Evolutionary conservation across 192 early-diverging fungal species (phyloP).

Genomic region (Coemansia sp.): DNA sequence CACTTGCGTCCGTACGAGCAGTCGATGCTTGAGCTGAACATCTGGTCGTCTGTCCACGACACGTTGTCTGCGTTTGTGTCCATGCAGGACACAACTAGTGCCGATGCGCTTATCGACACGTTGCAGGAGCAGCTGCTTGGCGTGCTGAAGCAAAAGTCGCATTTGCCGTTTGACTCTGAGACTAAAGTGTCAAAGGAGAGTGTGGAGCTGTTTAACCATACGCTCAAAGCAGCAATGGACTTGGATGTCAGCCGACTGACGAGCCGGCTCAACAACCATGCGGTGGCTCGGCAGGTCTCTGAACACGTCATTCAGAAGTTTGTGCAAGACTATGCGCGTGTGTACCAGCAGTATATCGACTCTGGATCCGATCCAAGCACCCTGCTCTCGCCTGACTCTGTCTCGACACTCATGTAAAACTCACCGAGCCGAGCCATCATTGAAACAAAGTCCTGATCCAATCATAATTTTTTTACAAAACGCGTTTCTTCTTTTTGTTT

Average conservation of each 20-base stretch:
- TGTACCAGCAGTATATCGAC: slow-evolving; percentile 13
- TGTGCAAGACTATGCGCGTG: slow-evolving; percentile 21
- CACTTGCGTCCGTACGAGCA: slow-evolving; percentile 20
- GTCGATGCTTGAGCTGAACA: slow-evolving; percentile 35
- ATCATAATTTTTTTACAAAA: neutral
- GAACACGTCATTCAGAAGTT: slow-evolving; percentile 12
- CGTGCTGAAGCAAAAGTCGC: slow-evolving; percentile 21
- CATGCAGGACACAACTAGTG: slow-evolving; percentile 4
- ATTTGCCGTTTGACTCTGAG: slow-evolving; percentile 17
- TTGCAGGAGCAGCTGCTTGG: slow-evolving; percentile 17
- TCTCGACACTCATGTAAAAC: neutral
- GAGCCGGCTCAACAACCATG: slow-evolving; percentile 25
- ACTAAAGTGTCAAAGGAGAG: neutral
- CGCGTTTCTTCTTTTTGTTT: slow-evolving; percentile 12
- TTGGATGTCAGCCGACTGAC: slow-evolving; percentile 32
- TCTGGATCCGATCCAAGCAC: neutral
- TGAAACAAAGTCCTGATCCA: too few species aligned
- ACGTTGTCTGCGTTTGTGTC: neutral
- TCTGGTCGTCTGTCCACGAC: slow-evolving; percentile 13
- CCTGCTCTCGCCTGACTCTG: slow-evolving; percentile 3
- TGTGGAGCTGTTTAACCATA: slow-evolving; percentile 15
- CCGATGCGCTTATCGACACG: neutral
- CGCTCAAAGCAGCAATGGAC: slow-evolving; percentile 27
- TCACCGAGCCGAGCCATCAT: too few species aligned
- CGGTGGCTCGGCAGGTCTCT: slow-evolving; percentile 6